phyloP scores from a whole-genome alignment of 1,284 basidiomycete species.

The Ustilago lituana region DNA sequence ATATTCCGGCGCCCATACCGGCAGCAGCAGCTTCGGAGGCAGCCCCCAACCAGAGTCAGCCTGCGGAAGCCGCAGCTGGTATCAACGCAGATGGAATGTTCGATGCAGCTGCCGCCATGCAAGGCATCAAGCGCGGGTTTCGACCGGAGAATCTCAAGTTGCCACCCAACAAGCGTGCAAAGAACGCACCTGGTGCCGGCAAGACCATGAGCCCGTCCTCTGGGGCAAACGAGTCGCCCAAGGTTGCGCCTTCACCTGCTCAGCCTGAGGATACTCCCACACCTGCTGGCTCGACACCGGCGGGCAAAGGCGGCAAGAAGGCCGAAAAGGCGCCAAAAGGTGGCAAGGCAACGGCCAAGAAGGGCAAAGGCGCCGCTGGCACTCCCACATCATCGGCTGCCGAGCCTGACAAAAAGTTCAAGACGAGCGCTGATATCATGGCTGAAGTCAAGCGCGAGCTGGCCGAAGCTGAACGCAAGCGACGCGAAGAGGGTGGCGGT shows the following conservation, averaged over 20 bases:
- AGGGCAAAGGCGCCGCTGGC: conserved; percentile 42
- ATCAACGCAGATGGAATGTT: conserved; percentile 38
- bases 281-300: conserved; percentile 48
- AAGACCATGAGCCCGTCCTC: conserved; percentile 36
- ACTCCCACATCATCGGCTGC: conserved; percentile 48
- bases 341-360: conserved; percentile 38
- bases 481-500: conserved; percentile 36
- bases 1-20: conserved; percentile 6
- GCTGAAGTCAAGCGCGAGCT: conserved; percentile 62
- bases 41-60: conserved; percentile 9
- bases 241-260: conserved; percentile 43
- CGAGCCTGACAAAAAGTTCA: conserved; percentile 49
- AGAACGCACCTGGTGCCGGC: conserved; percentile 25
- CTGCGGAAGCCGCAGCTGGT: conserved; percentile 12
- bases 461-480: conserved; percentile 54
- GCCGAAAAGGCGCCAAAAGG: conserved; percentile 35
- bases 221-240: conserved; percentile 48
- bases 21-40: conserved; percentile 21
- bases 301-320: conserved; percentile 50
- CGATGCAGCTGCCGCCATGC: conserved; percentile 45
- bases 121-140: conserved; percentile 60
- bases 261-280: conserved; percentile 44
- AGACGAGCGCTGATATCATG: conserved; percentile 62
- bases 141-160: conserved; percentile 63
- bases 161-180: conserved; percentile 60